phyloP scores from a whole-genome alignment of 139 green algal genomes.

The Tetradesmus obliquus region DNA sequence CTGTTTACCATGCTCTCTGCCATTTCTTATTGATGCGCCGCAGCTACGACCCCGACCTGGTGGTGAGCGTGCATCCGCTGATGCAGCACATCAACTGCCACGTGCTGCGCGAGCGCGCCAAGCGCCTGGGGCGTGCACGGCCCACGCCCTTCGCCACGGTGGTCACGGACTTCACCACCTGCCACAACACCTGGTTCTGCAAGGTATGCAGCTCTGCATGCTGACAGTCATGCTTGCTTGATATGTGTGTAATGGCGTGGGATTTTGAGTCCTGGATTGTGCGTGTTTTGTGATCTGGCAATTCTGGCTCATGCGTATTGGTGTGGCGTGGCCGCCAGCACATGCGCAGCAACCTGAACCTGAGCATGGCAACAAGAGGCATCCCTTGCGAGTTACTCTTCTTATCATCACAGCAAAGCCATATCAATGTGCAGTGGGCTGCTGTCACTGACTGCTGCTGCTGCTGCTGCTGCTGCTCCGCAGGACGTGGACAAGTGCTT shows the following conservation, averaged over 20 bases:
- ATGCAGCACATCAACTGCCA: constrained; percentile 94
- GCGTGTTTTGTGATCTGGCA: background rate
- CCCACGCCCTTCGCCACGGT: constrained; percentile 89
- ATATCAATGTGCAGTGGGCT: background rate
- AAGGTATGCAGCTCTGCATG: constrained; percentile 71
- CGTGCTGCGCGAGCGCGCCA: constrained; percentile 61
- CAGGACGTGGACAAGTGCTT: constrained; percentile 44
- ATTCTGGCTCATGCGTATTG: too few species aligned
- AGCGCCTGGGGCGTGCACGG: background rate
- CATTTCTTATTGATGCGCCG: background rate
- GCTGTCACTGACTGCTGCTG: background rate
- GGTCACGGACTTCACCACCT: constrained; percentile 97
- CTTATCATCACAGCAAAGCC: too few species aligned
- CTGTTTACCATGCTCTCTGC: background rate
- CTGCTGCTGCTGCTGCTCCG: constrained; percentile 3
- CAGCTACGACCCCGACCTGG: constrained; percentile 76
- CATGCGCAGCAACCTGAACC: too few species aligned
- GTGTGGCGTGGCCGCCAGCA: too few species aligned
- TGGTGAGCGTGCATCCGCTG: constrained; percentile 97
- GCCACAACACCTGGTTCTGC: constrained; percentile 98
- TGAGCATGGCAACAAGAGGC: too few species aligned
- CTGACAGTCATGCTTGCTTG: background rate
- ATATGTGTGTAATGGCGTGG: background rate
- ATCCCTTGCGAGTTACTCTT: too few species aligned
- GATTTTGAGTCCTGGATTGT: background rate